Base-by-base conservation (phyloP, 1,284 basidiomycete genomes). In the Cryptococcus sp. region DNA sequence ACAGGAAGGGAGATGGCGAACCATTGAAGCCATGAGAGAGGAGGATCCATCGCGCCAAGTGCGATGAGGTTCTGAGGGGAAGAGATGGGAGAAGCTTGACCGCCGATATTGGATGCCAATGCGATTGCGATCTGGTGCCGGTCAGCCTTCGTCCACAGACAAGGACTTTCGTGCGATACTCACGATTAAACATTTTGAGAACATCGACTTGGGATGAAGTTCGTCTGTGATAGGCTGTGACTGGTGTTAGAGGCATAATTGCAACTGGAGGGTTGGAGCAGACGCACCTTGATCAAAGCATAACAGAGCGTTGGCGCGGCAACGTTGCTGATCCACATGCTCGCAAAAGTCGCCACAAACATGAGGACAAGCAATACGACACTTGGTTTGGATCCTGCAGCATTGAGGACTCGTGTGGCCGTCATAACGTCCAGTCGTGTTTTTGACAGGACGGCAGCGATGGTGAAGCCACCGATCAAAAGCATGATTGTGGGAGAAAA, bases 241-340 rank as follows among this genome's bases (percentile, higher is more conserved):
- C 44, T 44, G 59, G 57, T 38, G 11, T 26, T 37, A 23, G 23
- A 38, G 17, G 41, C 54, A 34, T 34, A 34, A 7, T 34, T 34
- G 2, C 29, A 13, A 10, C 13, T 34, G 8, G 5, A 34, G 8
- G 13, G 29, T 7, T 34, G 29, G 22, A 22, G 44, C 11, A 8
- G 25, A 81, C 85, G 55, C 75, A 92, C 91, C 70, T 88, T 87
- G 75, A 98, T 94, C 58, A 99, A 82, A n/a, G 93, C 93, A 76
- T 97, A 99, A 80, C 94, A 97, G 15, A 99, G 82, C 1, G 95
- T 97, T 15, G 96, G 96, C 7, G 95, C 95, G 0, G 95, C 95
- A 16, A 99, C 95, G 73, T 99, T 98, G 75, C 89, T 92, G 70
- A 99, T 98, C 96, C 94, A 99, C 96, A 98, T 99, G 75, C 90